These are phyloP conservation scores for Kalaharituber pfeilii DNA, from an alignment of 2,329 filamentous ascomycete genomes.

Conservation along the genomic window DNA sequence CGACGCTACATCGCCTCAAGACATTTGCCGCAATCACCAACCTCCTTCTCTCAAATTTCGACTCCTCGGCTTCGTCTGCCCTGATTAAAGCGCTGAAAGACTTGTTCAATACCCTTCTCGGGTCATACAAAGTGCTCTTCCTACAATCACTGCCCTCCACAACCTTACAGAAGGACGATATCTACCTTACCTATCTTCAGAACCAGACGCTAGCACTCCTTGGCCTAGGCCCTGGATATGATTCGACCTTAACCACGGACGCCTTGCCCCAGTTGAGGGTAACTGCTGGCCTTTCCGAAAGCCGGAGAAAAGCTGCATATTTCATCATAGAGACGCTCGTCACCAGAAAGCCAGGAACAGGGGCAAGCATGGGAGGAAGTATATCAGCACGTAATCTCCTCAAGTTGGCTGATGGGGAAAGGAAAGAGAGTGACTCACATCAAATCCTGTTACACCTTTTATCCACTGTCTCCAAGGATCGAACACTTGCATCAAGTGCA, in stretches of 20 bases:
- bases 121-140: background rate
- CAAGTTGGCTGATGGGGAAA: background rate
- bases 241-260: background rate
- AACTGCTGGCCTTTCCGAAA: background rate
- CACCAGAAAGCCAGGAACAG: background rate
- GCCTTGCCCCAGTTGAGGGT: background rate
- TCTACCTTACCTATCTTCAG: background rate
- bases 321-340: background rate
- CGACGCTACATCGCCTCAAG: background rate
- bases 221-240: background rate
- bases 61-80: background rate
- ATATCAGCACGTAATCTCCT: background rate
- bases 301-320: background rate
- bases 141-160: background rate
- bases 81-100: background rate
- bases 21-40: background rate
- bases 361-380: too few relatives aligned
- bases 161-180: background rate
- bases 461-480: conserved; percentile 6
- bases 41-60: background rate
- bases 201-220: background rate
- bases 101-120: background rate
- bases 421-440: background rate
- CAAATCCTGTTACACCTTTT: background rate
- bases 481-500: conserved; percentile 17